These are phyloP conservation scores for Penicillium sp. DNA, from an alignment of 2,329 filamentous ascomycete species.

Conservation along the genomic window DNA sequence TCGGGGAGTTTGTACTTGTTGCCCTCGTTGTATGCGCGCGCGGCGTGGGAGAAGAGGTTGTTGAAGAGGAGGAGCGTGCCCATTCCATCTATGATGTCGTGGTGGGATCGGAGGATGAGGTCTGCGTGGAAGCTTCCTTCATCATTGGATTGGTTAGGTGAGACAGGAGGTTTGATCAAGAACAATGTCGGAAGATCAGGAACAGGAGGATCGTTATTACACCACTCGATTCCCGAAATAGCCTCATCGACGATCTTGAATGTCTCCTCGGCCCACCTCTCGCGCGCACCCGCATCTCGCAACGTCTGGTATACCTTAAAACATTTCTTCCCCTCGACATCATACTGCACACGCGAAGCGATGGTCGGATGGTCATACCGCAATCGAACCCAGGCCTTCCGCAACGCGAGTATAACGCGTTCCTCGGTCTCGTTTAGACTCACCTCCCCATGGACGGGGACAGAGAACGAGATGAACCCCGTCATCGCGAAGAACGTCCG, in stretches of 20 bases:
- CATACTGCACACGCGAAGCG: conserved; percentile 27
- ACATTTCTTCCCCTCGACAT: conserved; percentile 15
- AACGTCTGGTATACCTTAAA: conserved; percentile 29
- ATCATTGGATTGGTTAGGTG: too few relatives aligned
- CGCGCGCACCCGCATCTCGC: neutral
- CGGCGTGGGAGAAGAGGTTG: conserved; percentile 25
- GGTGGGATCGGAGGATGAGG: conserved; percentile 27
- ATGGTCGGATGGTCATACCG: conserved; percentile 33
- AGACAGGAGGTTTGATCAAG: conserved; percentile 18
- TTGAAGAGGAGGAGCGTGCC: conserved; percentile 27
- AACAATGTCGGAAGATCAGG: conserved; percentile 30
- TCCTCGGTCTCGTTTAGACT: neutral
- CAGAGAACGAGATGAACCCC: conserved; percentile 37
- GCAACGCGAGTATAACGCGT: conserved; percentile 19
- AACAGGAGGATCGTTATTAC: conserved; percentile 30
- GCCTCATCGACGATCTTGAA: conserved; percentile 19
- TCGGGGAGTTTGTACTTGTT: conserved; percentile 1
- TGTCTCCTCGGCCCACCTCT: conserved; percentile 24
- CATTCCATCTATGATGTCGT: conserved; percentile 33
- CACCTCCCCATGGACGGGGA: neutral
- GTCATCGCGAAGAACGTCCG: conserved; percentile 51
- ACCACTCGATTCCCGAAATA: conserved; percentile 28
- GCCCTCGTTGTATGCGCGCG: conserved; percentile 6
- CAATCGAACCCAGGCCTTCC: conserved; percentile 28
- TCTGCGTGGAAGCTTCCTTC: conserved; percentile 10